Evolutionary conservation across 129 eudicot genomes (phyloP).

Genomic region (Tagetes erecta): DNA sequence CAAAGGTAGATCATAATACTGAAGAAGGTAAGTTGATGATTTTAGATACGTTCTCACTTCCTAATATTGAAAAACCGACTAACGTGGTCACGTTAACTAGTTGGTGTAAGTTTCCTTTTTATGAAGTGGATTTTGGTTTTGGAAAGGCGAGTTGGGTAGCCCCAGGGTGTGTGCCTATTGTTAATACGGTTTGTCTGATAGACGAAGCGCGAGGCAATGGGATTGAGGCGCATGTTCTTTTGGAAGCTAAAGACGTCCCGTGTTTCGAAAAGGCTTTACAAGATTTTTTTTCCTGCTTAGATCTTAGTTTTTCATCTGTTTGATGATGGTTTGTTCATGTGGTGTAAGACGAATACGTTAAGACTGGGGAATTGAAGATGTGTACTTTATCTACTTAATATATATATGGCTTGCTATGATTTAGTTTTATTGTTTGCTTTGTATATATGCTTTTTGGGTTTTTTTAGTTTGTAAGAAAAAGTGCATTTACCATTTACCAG

Average conservation of each 20-base stretch:
- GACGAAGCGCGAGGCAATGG: not conserved
- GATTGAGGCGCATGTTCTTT: not conserved
- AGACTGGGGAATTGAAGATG: too few species aligned
- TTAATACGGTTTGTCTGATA: not conserved
- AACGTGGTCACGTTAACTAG: constrained; percentile 1
- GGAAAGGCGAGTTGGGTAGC: not conserved
- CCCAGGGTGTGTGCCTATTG: not conserved
- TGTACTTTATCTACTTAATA: too few species aligned
- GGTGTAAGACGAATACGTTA: too few species aligned
- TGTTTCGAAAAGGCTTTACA: not conserved
- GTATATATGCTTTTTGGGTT: too few species aligned
- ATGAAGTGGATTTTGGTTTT: not conserved
- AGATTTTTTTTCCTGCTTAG: too few species aligned
- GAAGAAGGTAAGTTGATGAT: not conserved
- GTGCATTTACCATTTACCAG: too few species aligned
- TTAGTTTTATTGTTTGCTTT: too few species aligned
- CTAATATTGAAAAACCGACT: not conserved
- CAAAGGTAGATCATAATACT: not conserved
- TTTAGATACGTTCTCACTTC: not conserved
- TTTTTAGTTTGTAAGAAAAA: too few species aligned
- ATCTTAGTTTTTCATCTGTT: too few species aligned
- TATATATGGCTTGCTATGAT: too few species aligned
- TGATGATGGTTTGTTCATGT: too few species aligned
- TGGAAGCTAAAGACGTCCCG: not conserved
- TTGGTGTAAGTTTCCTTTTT: constrained; percentile 5